Percentiles rank a stretch among this genome's conserved stretches.
These are phyloP conservation scores for Athelia sp. DNA, from an alignment of 1,284 basidiomycete genomes.

Conservation along the genomic window DNA sequence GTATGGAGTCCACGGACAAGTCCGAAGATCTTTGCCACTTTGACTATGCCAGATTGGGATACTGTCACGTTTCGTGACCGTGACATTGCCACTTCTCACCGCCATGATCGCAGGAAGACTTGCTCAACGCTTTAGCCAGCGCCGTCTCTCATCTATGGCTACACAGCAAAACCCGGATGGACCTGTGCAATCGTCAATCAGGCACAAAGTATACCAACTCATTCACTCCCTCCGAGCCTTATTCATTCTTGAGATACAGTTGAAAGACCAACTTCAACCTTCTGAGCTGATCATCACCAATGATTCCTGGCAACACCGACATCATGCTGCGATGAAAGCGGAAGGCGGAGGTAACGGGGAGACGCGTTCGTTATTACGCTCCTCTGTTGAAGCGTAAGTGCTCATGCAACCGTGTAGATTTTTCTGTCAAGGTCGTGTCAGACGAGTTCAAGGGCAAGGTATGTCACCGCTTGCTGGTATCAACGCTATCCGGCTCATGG, in stretches of 20 bases:
- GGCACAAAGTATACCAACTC: conserved; percentile 3
- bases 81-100: too few relatives aligned
- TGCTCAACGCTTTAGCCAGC: not conserved
- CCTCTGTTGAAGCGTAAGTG: conserved; percentile 3
- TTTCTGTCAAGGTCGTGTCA: conserved; percentile 67
- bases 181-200: conserved; percentile 38
- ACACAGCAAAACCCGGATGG: conserved; percentile 20
- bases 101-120: too few relatives aligned
- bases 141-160: conserved; percentile 13
- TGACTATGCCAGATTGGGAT: too few relatives aligned
- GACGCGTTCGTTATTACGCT: conserved; percentile 55
- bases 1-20: too few relatives aligned
- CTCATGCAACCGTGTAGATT: conserved; percentile 45
- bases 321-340: conserved; percentile 71
- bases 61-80: too few relatives aligned
- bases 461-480: conserved; percentile 12
- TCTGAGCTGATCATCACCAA: conserved; percentile 58
- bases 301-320: conserved; percentile 73
- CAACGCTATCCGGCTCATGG: conserved; percentile 2
- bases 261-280: conserved; percentile 53
- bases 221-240: not conserved
- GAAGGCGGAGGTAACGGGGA: conserved; percentile 56
- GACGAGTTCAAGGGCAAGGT: conserved; percentile 71
- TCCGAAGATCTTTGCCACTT: too few relatives aligned
- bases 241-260: conserved; percentile 29